A percentile compares a stretch with the other conserved stretches of the same genome.
Conservation (phyloP, 2,329 filamentous ascomycete genomes). For the Zopfia rhizophila region DNA sequence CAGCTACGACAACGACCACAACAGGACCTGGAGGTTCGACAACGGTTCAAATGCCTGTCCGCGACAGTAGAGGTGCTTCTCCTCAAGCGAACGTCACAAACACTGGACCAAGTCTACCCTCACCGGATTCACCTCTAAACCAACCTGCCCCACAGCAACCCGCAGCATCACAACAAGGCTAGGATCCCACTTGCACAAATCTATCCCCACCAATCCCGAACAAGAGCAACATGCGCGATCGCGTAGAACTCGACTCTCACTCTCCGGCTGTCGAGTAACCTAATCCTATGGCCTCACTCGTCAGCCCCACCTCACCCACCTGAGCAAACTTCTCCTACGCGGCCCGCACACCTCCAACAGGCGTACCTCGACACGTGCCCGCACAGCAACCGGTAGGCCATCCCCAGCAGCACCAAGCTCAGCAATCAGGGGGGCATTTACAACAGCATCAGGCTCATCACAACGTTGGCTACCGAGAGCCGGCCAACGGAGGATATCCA, state of each 20-base stretch:
- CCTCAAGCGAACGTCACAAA: slow-evolving; percentile 38
- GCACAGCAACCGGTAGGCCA: slow-evolving; percentile 12
- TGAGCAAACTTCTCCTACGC: slow-evolving; percentile 50
- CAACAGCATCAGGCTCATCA: slow-evolving; percentile 30
- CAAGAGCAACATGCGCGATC: slow-evolving; percentile 48
- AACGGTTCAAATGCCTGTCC: slow-evolving; percentile 42
- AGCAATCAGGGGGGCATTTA: slow-evolving; percentile 19
- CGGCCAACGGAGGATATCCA: slow-evolving; percentile 24
- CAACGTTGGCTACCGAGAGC: slow-evolving; percentile 24
- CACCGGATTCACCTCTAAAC: slow-evolving; percentile 33
- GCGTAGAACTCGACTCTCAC: slow-evolving; percentile 46
- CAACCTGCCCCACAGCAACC: background rate
- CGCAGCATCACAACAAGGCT: slow-evolving; percentile 16
- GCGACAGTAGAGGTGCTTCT: slow-evolving; percentile 17
- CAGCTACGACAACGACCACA: slow-evolving; percentile 48
- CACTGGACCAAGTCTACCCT: slow-evolving; percentile 46
- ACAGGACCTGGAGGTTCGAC: slow-evolving; percentile 47
- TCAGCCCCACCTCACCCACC: slow-evolving; percentile 40
- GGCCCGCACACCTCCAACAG: slow-evolving; percentile 41
- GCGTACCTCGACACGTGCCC: slow-evolving; percentile 42
- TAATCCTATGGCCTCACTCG: slow-evolving; percentile 40
- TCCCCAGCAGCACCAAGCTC: background rate
- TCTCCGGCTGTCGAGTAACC: slow-evolving; percentile 46
- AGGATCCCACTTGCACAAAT: slow-evolving; percentile 16
- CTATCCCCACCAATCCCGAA: slow-evolving; percentile 46